Base-by-base conservation (phyloP, 305 asterid species). In the Withania somnifera region DNA sequence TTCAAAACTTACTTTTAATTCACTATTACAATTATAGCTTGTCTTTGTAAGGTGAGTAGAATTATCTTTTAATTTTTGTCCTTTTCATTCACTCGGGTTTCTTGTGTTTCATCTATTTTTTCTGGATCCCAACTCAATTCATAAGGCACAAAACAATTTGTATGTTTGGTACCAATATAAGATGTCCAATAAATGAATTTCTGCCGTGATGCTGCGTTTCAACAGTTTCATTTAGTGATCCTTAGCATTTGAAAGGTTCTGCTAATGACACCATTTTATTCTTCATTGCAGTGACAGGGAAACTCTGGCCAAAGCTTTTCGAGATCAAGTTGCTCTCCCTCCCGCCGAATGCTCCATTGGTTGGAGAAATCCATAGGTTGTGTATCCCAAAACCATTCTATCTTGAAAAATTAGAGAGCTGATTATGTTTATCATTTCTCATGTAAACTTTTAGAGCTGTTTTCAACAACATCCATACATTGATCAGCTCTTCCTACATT, bases 301-400 rank as follows among this genome's bases (percentile, higher is more conserved):
- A 92, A 83, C 88, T 89, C n/a, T 92, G 97, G 95, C 97, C 95
- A 26, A 92, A 89, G 90, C 83, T 92, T 11, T 92, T 83, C 60
- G 97, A 92, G 89, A 88, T 92, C 79, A 89, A 88, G 90, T 83
- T 91, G 89, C 91, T 68, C 6, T 89, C 83, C 2, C 89, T 81
- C 10, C 89, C 85, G 2, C 19, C 81, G 83, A 76, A 56, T 79
- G 86, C 78, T 78, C 91, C 90, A 40, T 86, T 91, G 81, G 22
- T 73, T 5, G 88, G 89, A 73, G 84, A 87, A 56, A 84, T 91
- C 54, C 54, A 84, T 84, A 83, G 77, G 14, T 83, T 86, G n/a
- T 91, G 97, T 85, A 87, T 89, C 87, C 90, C 83, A 5, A 79
- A 64, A 30, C 83, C 89, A 47, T 82, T 11, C 82, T 79, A 84